These are phyloP conservation scores for Sporisorium exsertum DNA, from an alignment of 1,284 basidiomycete species.

Conservation along the genomic window DNA sequence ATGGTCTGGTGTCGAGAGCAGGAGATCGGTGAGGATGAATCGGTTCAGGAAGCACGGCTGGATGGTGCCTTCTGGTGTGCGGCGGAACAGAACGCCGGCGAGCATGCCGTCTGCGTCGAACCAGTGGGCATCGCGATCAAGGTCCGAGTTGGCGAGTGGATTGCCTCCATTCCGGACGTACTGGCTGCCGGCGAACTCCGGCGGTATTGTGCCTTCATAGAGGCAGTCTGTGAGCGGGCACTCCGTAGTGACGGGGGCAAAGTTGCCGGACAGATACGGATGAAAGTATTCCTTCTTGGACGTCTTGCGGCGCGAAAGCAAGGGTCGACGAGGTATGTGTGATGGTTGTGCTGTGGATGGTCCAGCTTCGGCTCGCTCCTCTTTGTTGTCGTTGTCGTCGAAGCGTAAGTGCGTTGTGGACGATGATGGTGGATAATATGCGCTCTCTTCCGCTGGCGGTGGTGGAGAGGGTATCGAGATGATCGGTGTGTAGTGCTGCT, in stretches of 20 bases:
- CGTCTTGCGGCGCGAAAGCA: conserved; percentile 30
- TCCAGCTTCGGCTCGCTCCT: conserved; percentile 10
- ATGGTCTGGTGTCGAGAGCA: conserved; percentile 60
- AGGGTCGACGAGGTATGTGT: conserved; percentile 30
- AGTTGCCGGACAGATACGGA: conserved; percentile 69
- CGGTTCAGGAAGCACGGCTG: conserved; percentile 69
- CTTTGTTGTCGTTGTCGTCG: background rate
- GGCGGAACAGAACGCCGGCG: conserved; percentile 71
- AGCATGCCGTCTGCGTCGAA: conserved; percentile 71
- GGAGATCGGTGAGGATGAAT: conserved; percentile 70
- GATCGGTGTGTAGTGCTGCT: conserved; percentile 17
- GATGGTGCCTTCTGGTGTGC: conserved; percentile 34
- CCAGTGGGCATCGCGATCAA: conserved; percentile 66
- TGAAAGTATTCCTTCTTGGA: conserved; percentile 58
- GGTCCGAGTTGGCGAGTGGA: conserved; percentile 62
- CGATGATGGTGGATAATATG: conserved; percentile 16
- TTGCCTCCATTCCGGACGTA: conserved; percentile 73
- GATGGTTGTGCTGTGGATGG: conserved; percentile 7
- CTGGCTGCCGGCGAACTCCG: conserved; percentile 66
- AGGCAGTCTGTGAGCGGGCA: conserved; percentile 63
- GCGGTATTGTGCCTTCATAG: conserved; percentile 63
- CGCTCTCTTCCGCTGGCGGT: background rate
- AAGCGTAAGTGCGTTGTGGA: conserved; percentile 10
- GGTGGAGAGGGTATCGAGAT: conserved; percentile 30
- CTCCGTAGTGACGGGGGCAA: conserved; percentile 66